These are phyloP conservation scores for Ceratorhiza oryzae-sativae DNA, from an alignment of 1,284 basidiomycete species.

Conservation along the genomic window DNA sequence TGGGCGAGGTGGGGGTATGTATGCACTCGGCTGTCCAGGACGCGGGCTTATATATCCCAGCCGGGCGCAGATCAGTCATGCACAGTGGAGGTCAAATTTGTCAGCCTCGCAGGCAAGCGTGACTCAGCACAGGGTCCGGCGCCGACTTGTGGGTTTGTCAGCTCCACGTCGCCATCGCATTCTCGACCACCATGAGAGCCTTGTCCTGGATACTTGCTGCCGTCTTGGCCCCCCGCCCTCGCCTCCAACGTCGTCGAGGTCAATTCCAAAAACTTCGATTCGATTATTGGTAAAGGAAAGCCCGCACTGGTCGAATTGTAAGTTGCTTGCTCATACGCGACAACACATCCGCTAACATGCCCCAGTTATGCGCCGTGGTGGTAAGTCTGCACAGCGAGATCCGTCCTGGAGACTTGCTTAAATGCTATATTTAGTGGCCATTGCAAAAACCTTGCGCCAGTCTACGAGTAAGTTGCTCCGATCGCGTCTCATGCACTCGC, in stretches of 20 bases:
- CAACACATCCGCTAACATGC: neutral
- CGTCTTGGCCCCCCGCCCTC: conserved; percentile 55
- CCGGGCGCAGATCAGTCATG: conserved; percentile 28
- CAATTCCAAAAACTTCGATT: conserved; percentile 76
- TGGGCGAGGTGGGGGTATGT: conserved; percentile 8
- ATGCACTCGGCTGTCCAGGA: neutral
- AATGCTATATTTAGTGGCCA: conserved; percentile 65
- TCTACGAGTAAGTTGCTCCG: conserved; percentile 64
- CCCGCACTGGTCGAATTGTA: conserved; percentile 90
- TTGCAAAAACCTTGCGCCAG: conserved; percentile 89
- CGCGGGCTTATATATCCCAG: conserved; percentile 14
- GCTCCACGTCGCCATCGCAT: conserved; percentile 29
- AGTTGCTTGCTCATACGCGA: conserved; percentile 50
- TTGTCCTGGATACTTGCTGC: conserved; percentile 34
- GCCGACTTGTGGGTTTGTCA: neutral
- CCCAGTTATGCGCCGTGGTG: conserved; percentile 83
- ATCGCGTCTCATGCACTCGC: neutral
- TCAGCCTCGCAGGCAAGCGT: conserved; percentile 4
- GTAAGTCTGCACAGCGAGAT: conserved; percentile 56
- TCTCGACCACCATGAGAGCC: conserved; percentile 49
- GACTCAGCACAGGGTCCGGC: conserved; percentile 9
- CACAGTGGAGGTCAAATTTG: conserved; percentile 36
- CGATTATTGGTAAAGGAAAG: conserved; percentile 75
- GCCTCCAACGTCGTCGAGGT: conserved; percentile 87
- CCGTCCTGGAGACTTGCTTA: neutral